phyloP scores from a whole-genome alignment of 441 rosid species.

The Sinapis alba region DNA sequence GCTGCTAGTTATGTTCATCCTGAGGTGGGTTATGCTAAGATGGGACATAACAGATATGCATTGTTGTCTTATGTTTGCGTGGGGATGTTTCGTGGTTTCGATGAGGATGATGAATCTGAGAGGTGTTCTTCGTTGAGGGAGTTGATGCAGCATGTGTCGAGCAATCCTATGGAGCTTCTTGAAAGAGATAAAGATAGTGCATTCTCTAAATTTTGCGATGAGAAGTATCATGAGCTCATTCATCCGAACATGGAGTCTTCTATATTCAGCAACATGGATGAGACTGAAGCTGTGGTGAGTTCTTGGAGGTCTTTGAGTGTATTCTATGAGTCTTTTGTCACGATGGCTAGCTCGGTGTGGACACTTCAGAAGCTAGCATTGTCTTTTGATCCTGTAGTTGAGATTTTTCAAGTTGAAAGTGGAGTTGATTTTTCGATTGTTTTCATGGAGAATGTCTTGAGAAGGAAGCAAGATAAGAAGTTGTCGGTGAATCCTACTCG shows the following conservation, averaged over 20 bases:
- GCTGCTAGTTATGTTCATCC: constrained; percentile 68
- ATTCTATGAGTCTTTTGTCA: constrained; percentile 61
- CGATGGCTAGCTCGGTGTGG: constrained; percentile 70
- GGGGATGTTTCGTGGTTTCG: constrained; percentile 79
- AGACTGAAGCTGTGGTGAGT: constrained; percentile 57
- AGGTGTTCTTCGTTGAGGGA: constrained; percentile 55
- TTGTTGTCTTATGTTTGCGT: constrained; percentile 78
- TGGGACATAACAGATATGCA: constrained; percentile 65
- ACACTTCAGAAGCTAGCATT: constrained; percentile 61
- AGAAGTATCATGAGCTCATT: constrained; percentile 67
- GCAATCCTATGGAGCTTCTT: constrained; percentile 65
- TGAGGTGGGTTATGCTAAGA: constrained; percentile 56
- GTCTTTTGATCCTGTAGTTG: constrained; percentile 62
- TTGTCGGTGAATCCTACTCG: constrained; percentile 33
- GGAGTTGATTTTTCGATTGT: constrained; percentile 60
- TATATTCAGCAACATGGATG: constrained; percentile 56
- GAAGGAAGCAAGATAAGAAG: constrained; percentile 30
- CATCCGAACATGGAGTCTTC: constrained; percentile 66
- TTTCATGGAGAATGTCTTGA: constrained; percentile 64
- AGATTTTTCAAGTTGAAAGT: constrained; percentile 66
- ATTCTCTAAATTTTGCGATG: constrained; percentile 63
- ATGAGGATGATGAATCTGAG: constrained; percentile 48
- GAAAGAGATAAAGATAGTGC: constrained; percentile 52
- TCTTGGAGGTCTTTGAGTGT: constrained; percentile 63
- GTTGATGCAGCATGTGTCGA: constrained; percentile 57